phyloP scores from a whole-genome alignment of 768 basidiomycete genomes.

The Suillus occidentalis region DNA sequence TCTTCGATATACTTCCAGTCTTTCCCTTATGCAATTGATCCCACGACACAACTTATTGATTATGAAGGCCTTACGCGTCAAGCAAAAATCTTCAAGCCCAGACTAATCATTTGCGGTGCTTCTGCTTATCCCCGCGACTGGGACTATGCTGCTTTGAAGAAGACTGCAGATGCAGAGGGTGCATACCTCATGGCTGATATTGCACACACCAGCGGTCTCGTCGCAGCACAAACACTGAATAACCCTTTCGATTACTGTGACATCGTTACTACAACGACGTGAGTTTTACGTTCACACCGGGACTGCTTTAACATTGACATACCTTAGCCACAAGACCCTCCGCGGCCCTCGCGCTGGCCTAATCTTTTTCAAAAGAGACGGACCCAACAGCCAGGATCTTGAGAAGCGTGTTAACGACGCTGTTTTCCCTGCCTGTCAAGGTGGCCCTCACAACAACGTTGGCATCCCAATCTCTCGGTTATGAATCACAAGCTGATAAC shows the following conservation, averaged over 20 bases:
- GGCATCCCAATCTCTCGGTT: slow-evolving; percentile 23
- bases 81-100: slow-evolving; percentile 94
- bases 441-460: slow-evolving; percentile 98
- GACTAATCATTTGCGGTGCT: slow-evolving; percentile 94
- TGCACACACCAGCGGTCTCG: slow-evolving; percentile 94
- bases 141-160: slow-evolving; percentile 86
- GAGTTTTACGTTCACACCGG: slow-evolving; percentile 28
- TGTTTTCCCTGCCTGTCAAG: slow-evolving; percentile 99
- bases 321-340: slow-evolving; percentile 91
- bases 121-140: slow-evolving; percentile 99
- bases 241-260: slow-evolving; percentile 96
- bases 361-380: slow-evolving; percentile 97
- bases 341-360: slow-evolving; percentile 97
- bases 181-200: slow-evolving; percentile 96
- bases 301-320: slow-evolving; percentile 6
- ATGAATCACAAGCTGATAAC: slow-evolving; percentile 1
- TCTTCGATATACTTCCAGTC: slow-evolving; percentile 99
- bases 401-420: slow-evolving; percentile 98
- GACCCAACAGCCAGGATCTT: slow-evolving; percentile 75
- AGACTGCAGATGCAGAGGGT: slow-evolving; percentile 82
- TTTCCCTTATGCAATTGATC: slow-evolving; percentile 85
- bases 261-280: slow-evolving; percentile 97
- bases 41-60: slow-evolving; percentile 85
- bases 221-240: slow-evolving; percentile 88
- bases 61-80: slow-evolving; percentile 78